phyloP scores from a whole-genome alignment of 2,329 filamentous ascomycete species.

The Rutstroemia sp. region DNA sequence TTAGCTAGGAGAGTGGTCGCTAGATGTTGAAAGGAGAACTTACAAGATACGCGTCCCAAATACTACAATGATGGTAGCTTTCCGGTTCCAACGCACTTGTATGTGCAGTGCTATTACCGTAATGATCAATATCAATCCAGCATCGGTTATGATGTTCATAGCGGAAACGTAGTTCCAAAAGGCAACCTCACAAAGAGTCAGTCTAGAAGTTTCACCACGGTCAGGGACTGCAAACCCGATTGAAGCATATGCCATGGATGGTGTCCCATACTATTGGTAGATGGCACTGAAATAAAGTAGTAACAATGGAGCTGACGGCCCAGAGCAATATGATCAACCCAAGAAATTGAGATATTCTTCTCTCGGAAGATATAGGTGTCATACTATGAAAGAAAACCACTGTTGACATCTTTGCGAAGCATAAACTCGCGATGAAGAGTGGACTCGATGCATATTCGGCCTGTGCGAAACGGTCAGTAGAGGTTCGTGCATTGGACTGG shows the following conservation, averaged over 20 bases:
- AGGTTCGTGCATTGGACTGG: too few species aligned
- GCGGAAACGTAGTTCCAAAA: constrained; percentile 4
- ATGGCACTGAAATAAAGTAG: constrained; percentile 2
- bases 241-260: constrained; percentile 1
- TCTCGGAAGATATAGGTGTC: not conserved
- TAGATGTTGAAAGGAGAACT: not conserved
- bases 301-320: not conserved
- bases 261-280: constrained; percentile 1
- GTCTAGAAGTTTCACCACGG: not conserved
- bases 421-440: not conserved
- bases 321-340: constrained; percentile 3
- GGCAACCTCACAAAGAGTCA: not conserved
- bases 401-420: constrained; percentile 4
- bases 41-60: constrained; percentile 10
- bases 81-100: not conserved
- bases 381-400: not conserved
- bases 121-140: not conserved
- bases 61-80: not conserved
- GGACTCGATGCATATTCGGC: not conserved
- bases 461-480: not conserved
- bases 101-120: constrained; percentile 3
- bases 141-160: constrained; percentile 7
- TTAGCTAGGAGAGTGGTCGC: not conserved
- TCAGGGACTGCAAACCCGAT: not conserved
- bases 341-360: not conserved